Base-by-base conservation (phyloP, 2,329 filamentous ascomycete genomes). In the Thelonectria rubi region DNA sequence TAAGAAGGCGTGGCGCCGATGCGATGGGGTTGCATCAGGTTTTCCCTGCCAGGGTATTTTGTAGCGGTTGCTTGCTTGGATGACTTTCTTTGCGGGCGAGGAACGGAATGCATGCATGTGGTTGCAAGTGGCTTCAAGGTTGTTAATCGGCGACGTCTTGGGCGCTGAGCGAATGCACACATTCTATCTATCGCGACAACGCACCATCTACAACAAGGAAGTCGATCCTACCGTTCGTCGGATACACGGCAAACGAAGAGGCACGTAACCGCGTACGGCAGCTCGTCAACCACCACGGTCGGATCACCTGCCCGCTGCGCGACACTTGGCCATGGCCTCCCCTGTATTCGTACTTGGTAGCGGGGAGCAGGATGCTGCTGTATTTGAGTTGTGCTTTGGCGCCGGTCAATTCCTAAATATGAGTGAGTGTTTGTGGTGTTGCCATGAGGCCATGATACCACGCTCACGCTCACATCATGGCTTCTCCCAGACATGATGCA, bases 291-390 rank as follows among this genome's bases (percentile, higher is more conserved):
- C 43, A 24, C 17, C 47, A 49, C 3, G 14, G 37, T 8, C 30
- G 26, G n/a, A 34, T 20, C 47, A 34, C 17, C 26, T 17, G 12
- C 46, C 47, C 34, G 47, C 54, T 55, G 32, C 21, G 50, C 50
- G 39, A 53, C 46, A 3, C 51, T 46, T 57, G 51, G 51, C 51
- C 39, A 54, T 45, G 11, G 39, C 21, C 15, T 42, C 39, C 54
- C 45, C 24, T 24, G 43, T 11, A 30, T 30, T 30, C 24, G 2
- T 10, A 9, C 14, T 18, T 11, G 32, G 10, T 11, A 9, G 24
- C 20, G 5, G 26, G 15, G 3, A 21, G 7, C 8, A 3, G 1
- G 15, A 20, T 26, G 39, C 53, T 20, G 12, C 4, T 21, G 15
- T 21, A 5, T 30, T 17, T 14, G 8, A 21, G 40, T 21, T 18